Base-by-base conservation (phyloP, 345 rosid species). In the Euphorbia peplus region DNA sequence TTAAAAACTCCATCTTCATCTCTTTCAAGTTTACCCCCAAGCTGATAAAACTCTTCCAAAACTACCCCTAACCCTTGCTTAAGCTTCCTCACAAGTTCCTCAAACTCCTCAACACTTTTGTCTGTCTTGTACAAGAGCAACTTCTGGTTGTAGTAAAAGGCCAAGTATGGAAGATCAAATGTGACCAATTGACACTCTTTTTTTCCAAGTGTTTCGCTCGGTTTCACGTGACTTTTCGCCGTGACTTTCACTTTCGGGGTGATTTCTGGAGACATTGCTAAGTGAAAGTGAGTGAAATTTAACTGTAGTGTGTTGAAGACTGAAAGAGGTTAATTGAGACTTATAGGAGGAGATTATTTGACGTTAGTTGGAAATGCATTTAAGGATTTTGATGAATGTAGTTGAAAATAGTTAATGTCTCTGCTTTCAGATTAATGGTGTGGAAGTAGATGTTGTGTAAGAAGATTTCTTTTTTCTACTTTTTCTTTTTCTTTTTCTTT, bases 101-200 rank as follows among this genome's bases (percentile, higher is more conserved):
- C 76, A 8, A 78, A 85, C n/a, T 50, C n/a, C 0, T 44, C 37
- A 25, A 26, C 77, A 21, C 11, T 72, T 4, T 62, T 32, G 0
- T 75, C 78, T 32, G 37, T 32, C 70, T 73, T 88, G 82, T 95
- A 95, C 69, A 91, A 69, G 35, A 95, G 48, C 75, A 95, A 72
- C 88, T 95, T 95, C 78, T 91, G 99, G 87, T 95, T 91, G 78
- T 91, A 95, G 72, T 83, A 86, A 68, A 91, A 87, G 10, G 84
- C 92, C 11, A 95, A 66, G 78, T 90, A 91, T 5, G 99, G 99
- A 51, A 95, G 95, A 75, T 95, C 99, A 68, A 91, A 95, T 0
- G 98, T 95, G 57, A 88, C 82, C 74, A 95, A 58, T 4, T 85
- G 88, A 58, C 86, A 87, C 19, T 91, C 92, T 56, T 69, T 84